Base-by-base conservation (phyloP, 2,329 filamentous ascomycete species). In the Colletotrichum gloeosporioides region DNA sequence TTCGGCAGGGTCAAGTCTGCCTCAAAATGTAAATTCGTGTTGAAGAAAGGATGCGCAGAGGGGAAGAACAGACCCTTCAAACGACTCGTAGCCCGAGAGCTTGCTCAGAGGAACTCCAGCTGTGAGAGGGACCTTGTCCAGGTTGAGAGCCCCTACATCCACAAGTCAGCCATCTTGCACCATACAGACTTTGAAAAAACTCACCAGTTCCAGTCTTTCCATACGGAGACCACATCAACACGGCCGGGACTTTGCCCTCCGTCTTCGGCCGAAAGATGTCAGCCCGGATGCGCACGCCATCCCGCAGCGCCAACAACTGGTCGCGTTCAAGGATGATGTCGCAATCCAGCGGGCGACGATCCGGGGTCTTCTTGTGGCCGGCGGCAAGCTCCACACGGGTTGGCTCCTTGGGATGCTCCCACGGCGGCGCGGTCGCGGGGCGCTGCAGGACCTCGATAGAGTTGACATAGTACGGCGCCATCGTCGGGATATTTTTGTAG, bases 181-280 rank as follows among this genome's bases (percentile, higher is more conserved):
- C 22, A 4, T 15, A 10, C 0, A 7, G n/a, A n/a, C 9, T 12
- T 18, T 2, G n/a, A 49, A 16, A 4, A n/a, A n/a, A 15, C 59
- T 12, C 10, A 59, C 71, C 61, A 5, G 49, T 49, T 6, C 49
- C 67, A n/a, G 25, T 66, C 15, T 71, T 75, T 6, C 72, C 67
- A 9, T 65, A 75, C 0, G 71, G 71, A 4, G 66, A 65, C 71
- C 71, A 74, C 71, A 74, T 70, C 31, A 74, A 8, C 9, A 70
- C 49, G 25, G 71, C 59, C 2, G 66, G 66, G 18, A 74, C 66
- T 32, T 74, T 71, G 27, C 49, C 44, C 13, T 71, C 59, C 67
- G 61, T 65, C 61, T 61, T 66, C 29, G 67, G 72, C 31, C 72
- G 72, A 32, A 34, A 71, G 29, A 65, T 18, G 67, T 75, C 72